These are phyloP conservation scores for Phoenix dactylifera DNA, from an alignment of 176 grass and related monocot genomes.

Conservation along the genomic window DNA sequence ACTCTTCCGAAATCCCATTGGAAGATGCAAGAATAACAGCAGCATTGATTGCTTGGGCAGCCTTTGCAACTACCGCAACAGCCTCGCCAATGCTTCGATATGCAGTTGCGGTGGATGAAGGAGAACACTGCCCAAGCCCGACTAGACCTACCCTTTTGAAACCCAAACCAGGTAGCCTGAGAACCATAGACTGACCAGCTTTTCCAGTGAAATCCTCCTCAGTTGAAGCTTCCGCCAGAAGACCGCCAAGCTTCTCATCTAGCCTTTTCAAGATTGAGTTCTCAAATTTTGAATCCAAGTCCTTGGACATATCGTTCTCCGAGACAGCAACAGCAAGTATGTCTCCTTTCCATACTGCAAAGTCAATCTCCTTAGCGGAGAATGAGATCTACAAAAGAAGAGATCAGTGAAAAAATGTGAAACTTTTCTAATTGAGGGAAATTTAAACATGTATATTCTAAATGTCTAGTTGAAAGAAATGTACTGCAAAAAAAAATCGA, in stretches of 20 bases:
- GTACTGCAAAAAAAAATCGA: no score
- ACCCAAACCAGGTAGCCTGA: conserved; percentile 60
- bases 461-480: no score
- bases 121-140: conserved; percentile 50
- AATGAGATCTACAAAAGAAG: conserved; percentile 48
- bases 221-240: conserved; percentile 49
- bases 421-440: background rate
- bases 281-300: conserved; percentile 66
- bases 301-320: conserved; percentile 80
- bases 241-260: conserved; percentile 55
- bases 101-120: conserved; percentile 32
- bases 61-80: conserved; percentile 61
- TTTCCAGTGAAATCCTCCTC: conserved; percentile 96
- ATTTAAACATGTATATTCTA: background rate
- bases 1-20: conserved; percentile 36
- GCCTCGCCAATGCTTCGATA: conserved; percentile 58
- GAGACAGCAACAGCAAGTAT: conserved; percentile 72
- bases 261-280: conserved; percentile 63
- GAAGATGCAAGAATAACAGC: conserved; percentile 58
- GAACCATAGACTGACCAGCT: conserved; percentile 60
- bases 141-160: conserved; percentile 83
- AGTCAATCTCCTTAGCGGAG: conserved; percentile 57
- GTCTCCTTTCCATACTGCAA: conserved; percentile 82
- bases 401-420: background rate
- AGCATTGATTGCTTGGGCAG: conserved; percentile 58